Base-by-base conservation (phyloP, 2,329 filamentous ascomycete genomes). In the Metarhizium brunneum region DNA sequence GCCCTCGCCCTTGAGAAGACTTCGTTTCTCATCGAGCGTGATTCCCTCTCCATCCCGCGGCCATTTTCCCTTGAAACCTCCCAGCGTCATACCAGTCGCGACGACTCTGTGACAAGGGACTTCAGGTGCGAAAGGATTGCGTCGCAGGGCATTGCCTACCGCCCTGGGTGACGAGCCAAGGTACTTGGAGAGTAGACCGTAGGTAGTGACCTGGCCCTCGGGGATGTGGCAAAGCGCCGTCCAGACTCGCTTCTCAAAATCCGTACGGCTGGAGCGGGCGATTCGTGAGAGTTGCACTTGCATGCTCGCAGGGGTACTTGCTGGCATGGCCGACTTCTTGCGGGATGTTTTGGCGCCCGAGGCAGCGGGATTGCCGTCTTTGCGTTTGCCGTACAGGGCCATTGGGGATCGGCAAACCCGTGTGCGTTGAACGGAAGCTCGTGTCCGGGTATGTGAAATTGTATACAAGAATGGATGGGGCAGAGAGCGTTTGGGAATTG, bases 61-160 rank as follows among this genome's bases (percentile, higher is more conserved):
- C 76, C 82, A 84, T 60, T 82, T 78, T 2, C 86, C 86, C 69
- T 85, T 83, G 73, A 88, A 90, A 0, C 86, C 86, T 47, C 87
- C 87, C 25, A 90, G 69, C n/a, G 77, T 76, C 13, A 88, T 85
- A 53, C 85, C 85, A 45, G 83, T 85, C 6, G 88, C 87, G 50
- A 95, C 81, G 25, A 92, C 86, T 10, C 90, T 80, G 69, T 95
- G 90, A 59, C 90, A 95, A 1, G 90, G 90, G 4, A 92, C 86
- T 38, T 82, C 79, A 0, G 90, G 90, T 14, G 90, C 90, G 64
- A 92, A 95, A 0, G 90, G 90, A 66, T 95, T 95, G 10, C 79
- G 75, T 18, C 87, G 80, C 65, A 95, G 76, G 2, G 88, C 88
- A 57, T 88, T 90, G 16, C 89, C 89, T 5, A 94, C 82, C 0